phyloP scores from a whole-genome alignment of 2,329 filamentous ascomycete genomes.

The Ceratocystis destructans region DNA sequence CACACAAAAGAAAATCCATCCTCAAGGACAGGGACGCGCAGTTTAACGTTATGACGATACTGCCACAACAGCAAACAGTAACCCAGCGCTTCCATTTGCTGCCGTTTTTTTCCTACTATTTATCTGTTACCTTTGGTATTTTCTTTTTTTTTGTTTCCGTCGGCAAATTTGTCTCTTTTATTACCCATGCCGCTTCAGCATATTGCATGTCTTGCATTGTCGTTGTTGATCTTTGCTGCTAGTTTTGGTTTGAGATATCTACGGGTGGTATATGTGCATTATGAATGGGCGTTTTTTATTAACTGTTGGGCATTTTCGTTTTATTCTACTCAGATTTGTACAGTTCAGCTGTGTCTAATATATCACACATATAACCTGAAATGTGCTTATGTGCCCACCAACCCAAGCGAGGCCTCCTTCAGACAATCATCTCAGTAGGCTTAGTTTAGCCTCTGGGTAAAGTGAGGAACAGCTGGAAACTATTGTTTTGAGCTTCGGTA shows the following conservation, averaged over 20 bases:
- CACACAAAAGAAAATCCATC: not conserved
- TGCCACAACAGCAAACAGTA: constrained; percentile 1
- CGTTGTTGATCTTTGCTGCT: not conserved
- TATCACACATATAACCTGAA: too few species aligned
- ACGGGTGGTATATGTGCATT: not conserved
- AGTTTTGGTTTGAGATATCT: constrained; percentile 6
- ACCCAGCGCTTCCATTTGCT: constrained; percentile 8
- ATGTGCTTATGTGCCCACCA: too few species aligned
- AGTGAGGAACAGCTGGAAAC: too few species aligned
- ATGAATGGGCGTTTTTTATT: not conserved
- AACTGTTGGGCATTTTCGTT: not conserved
- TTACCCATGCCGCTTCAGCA: constrained; percentile 2
- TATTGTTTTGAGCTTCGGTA: too few species aligned
- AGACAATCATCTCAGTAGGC: too few species aligned
- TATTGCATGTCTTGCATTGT: not conserved
- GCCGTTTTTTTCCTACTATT: not conserved
- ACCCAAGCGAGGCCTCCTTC: too few species aligned
- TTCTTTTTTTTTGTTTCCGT: not conserved
- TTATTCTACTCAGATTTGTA: not conserved
- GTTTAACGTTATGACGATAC: not conserved
- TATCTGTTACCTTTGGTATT: not conserved
- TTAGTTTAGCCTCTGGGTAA: too few species aligned
- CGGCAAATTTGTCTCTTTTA: not conserved
- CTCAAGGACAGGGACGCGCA: not conserved
- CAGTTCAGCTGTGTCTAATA: too few species aligned